These are phyloP conservation scores for Amoeboaphelidium protococcarum DNA, from an alignment of 371 early-diverging fungal species.

Conservation along the genomic window DNA sequence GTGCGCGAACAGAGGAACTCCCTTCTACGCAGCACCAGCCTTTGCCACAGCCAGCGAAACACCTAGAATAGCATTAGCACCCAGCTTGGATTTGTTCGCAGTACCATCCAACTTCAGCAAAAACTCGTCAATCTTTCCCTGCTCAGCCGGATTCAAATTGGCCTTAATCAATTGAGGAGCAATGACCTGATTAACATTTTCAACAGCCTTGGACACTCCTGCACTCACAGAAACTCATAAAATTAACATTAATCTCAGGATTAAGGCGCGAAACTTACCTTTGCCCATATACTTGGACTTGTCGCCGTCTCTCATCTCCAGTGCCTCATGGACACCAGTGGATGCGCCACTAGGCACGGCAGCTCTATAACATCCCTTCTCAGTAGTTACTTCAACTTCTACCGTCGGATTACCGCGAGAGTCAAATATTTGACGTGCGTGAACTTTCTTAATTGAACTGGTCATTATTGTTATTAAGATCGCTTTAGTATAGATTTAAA, in stretches of 20 bases:
- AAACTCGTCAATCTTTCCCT: conserved; percentile 70
- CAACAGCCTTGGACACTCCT: conserved; percentile 76
- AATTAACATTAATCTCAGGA: too few relatives aligned
- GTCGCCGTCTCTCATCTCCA: conserved; percentile 78
- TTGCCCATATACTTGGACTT: conserved; percentile 73
- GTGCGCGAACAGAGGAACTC: conserved; percentile 71
- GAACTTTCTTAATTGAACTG: too few relatives aligned
- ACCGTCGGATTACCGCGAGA: conserved; percentile 97
- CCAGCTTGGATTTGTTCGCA: conserved; percentile 58
- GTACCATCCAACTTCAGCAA: conserved; percentile 79
- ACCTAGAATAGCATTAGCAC: conserved; percentile 96
- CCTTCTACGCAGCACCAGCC: conserved; percentile 78
- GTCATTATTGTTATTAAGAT: too few relatives aligned
- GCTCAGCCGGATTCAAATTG: conserved; percentile 49
- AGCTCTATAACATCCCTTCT: conserved; percentile 65
- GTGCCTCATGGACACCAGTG: conserved; percentile 94
- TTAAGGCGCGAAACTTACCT: too few relatives aligned
- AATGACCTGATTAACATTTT: conserved; percentile 66
- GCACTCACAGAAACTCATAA: too few relatives aligned
- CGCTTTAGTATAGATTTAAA: too few relatives aligned
- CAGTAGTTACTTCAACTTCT: conserved; percentile 89
- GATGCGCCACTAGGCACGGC: conserved; percentile 97
- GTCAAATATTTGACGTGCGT: conserved; percentile 95
- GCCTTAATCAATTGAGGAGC: conserved; percentile 49
- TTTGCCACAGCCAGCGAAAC: conserved; percentile 85